Evolutionary conservation across 2,329 filamentous ascomycete species (phyloP).

Genomic region (Thermothelomyces thermophilus): DNA sequence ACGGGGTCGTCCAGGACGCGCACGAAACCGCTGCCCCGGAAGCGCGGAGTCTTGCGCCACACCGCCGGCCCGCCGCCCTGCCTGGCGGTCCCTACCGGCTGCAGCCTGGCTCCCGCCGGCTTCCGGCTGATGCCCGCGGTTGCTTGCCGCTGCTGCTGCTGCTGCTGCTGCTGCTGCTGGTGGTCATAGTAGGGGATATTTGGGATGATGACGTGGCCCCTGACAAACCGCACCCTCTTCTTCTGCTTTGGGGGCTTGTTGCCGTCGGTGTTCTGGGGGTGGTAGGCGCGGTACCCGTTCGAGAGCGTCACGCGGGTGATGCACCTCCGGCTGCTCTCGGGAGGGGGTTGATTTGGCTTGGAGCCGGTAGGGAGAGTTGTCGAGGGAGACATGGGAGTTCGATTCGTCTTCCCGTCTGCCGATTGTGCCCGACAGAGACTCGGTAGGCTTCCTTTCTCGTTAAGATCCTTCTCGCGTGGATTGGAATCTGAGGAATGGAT

Average conservation of each 20-base stretch:
- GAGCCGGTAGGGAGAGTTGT: background rate
- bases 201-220: slow-evolving; percentile 1
- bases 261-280: background rate
- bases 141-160: background rate
- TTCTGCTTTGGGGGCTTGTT: background rate
- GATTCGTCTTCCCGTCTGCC: too few relatives aligned
- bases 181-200: background rate
- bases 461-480: too few relatives aligned
- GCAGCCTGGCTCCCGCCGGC: background rate
- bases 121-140: too few relatives aligned
- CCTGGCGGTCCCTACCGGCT: too few relatives aligned
- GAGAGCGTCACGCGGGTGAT: background rate
- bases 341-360: background rate
- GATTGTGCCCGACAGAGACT: too few relatives aligned
- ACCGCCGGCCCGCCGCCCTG: background rate
- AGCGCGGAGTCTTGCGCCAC: slow-evolving; percentile 1
- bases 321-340: too few relatives aligned
- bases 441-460: background rate
- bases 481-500: background rate
- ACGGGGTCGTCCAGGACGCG: slow-evolving; percentile 4
- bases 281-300: slow-evolving; percentile 4
- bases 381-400: background rate
- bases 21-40: slow-evolving; percentile 4
- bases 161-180: background rate
- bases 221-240: slow-evolving; percentile 3